Percentiles rank a stretch among this genome's conserved stretches.
Evolutionary conservation across 129 eudicot genomes (phyloP).

Genomic region (Artemisia argyi): DNA sequence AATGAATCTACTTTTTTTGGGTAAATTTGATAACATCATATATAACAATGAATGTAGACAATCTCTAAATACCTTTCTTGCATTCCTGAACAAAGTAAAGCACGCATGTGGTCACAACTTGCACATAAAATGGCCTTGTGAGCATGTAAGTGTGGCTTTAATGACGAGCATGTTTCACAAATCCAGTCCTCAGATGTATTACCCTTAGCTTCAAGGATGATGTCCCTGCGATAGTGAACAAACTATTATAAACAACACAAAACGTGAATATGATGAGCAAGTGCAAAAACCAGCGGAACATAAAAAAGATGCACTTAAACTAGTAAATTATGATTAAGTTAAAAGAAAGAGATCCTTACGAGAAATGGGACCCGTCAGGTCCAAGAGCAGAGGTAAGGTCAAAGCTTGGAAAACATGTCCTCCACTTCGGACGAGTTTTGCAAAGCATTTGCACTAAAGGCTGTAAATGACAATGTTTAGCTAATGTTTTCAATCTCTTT

Average conservation of each 20-base stretch:
- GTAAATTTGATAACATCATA: neutral
- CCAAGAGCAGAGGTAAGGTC: conserved; percentile 73
- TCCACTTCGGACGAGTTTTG: conserved; percentile 71
- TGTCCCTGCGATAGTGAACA: conserved; percentile 53
- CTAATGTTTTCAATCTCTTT: conserved; percentile 63
- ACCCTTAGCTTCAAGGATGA: conserved; percentile 64
- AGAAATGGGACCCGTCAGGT: conserved; percentile 50
- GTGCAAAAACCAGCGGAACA: neutral
- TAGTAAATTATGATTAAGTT: neutral
- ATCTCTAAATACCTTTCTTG: conserved; percentile 66
- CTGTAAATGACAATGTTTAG: conserved; percentile 72
- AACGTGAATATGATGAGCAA: neutral
- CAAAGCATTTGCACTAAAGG: conserved; percentile 52
- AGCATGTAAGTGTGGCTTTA: conserved; percentile 72
- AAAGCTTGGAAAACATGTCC: conserved; percentile 53
- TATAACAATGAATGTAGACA: too few relatives aligned
- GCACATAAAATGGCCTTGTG: conserved; percentile 65
- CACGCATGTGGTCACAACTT: conserved; percentile 70
- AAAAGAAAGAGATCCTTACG: conserved; percentile 47
- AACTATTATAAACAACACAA: neutral
- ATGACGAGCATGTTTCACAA: conserved; percentile 55
- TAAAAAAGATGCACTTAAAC: too few relatives aligned
- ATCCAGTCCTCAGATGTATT: conserved; percentile 39
- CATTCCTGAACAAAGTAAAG: conserved; percentile 88
- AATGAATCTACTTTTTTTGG: neutral